phyloP scores from a whole-genome alignment of 441 rosid species.

The Mallotus repandus region DNA sequence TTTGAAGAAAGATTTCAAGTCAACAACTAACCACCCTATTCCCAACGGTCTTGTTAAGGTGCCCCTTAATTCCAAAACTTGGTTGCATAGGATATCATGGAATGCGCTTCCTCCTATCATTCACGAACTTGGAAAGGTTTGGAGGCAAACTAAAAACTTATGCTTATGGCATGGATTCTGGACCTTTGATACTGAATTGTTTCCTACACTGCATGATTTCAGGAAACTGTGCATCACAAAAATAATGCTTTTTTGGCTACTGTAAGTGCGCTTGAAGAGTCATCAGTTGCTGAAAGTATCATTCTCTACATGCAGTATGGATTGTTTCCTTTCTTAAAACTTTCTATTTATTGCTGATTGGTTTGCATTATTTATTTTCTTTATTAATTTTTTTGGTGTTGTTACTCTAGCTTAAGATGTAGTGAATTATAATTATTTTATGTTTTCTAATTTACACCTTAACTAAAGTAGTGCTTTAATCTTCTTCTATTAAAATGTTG shows the following conservation, averaged over 20 bases:
- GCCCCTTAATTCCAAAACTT: too few species aligned
- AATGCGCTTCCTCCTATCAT: too few species aligned
- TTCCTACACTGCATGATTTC: constrained; percentile 23
- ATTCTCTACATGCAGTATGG: constrained; percentile 40
- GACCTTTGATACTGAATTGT: neutral
- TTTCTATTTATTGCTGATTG: neutral
- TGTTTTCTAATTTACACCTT: too few species aligned
- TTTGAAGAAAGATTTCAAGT: too few species aligned
- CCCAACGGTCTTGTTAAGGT: too few species aligned
- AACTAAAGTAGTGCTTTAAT: neutral
- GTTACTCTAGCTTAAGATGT: too few species aligned
- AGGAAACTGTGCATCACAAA: constrained; percentile 38
- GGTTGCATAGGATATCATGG: too few species aligned
- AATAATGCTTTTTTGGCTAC: constrained; percentile 41
- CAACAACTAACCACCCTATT: too few species aligned
- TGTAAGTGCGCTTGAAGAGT: constrained; percentile 41
- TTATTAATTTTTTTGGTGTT: too few species aligned
- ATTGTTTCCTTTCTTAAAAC: constrained; percentile 11
- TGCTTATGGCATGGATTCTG: constrained; percentile 12
- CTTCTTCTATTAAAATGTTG: neutral
- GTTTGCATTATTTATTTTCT: neutral
- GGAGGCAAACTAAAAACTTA: too few species aligned
- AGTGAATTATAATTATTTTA: too few species aligned
- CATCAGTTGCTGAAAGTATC: constrained; percentile 41
- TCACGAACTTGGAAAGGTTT: too few species aligned